A percentile compares a stretch with the other conserved stretches of the same genome.
Evolutionary conservation across 768 basidiomycete genomes (phyloP).

Genomic region (Mycena albidolilacea): DNA sequence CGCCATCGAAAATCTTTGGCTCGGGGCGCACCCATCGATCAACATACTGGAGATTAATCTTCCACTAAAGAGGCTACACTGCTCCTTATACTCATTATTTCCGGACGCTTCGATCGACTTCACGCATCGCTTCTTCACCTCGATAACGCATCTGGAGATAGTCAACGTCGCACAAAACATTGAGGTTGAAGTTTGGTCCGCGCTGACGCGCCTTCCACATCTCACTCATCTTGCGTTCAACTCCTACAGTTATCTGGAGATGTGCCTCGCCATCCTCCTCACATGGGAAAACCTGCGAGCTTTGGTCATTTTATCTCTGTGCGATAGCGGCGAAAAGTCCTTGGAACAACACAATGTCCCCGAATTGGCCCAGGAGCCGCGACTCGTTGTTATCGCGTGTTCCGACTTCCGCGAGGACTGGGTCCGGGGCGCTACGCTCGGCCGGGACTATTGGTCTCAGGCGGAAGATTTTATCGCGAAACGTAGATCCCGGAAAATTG

Average conservation of each 20-base stretch:
- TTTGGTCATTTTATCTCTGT: not conserved
- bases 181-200: not conserved
- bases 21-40: too few relatives aligned
- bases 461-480: not conserved
- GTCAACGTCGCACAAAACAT: too few relatives aligned
- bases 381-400: not conserved
- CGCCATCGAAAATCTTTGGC: not conserved
- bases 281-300: not conserved
- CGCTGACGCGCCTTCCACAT: not conserved
- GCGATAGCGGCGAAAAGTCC: not conserved
- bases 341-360: not conserved
- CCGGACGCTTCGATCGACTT: not conserved
- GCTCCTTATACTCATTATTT: not conserved
- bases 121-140: not conserved
- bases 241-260: not conserved
- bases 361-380: not conserved
- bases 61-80: not conserved
- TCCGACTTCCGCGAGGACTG: not conserved
- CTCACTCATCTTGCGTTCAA: slow-evolving; percentile 5
- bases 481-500: not conserved
- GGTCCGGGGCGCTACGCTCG: not conserved
- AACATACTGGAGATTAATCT: not conserved
- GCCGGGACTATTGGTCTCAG: not conserved
- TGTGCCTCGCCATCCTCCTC: not conserved
- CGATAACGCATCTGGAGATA: not conserved